Percentiles rank a stretch among this genome's conserved stretches.
Evolutionary conservation across 371 early-diverging fungal species (phyloP).

Genomic region (Actinomortierella ambigua): DNA sequence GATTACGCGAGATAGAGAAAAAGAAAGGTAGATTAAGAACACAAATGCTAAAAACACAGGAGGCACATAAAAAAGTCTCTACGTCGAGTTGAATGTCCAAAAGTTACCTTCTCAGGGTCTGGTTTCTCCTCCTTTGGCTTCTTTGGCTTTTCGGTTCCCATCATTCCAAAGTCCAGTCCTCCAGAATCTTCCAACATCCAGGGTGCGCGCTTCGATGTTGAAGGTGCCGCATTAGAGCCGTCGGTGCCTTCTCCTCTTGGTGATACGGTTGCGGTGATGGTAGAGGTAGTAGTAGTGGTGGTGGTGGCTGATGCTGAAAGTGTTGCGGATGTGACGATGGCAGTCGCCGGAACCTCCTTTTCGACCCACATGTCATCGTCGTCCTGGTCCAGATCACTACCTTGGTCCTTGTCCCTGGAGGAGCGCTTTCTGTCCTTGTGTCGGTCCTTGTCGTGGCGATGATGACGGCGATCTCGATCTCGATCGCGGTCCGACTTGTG

Average conservation of each 20-base stretch:
- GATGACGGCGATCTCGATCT: background rate
- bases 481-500: constrained; percentile 38
- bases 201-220: constrained; percentile 18
- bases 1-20: background rate
- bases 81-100: too few species aligned
- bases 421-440: constrained; percentile 11
- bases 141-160: constrained; percentile 35
- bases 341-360: constrained; percentile 17
- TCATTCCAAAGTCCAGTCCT: constrained; percentile 35
- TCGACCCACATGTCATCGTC: constrained; percentile 48
- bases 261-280: too few species aligned
- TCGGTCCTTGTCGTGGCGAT: constrained; percentile 1
- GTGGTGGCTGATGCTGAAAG: background rate
- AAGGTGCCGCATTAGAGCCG: background rate
- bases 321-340: too few species aligned
- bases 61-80: too few species aligned
- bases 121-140: constrained; percentile 38
- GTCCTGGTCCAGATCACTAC: constrained; percentile 11
- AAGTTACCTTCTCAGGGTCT: constrained; percentile 43
- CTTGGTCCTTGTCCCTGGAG: constrained; percentile 3
- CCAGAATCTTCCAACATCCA: constrained; percentile 42
- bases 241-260: background rate
- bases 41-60: too few species aligned
- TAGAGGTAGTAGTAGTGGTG: background rate
- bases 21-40: background rate